Evolutionary conservation across 2,329 filamentous ascomycete species (phyloP).

Genomic region (Fusarium concolor): DNA sequence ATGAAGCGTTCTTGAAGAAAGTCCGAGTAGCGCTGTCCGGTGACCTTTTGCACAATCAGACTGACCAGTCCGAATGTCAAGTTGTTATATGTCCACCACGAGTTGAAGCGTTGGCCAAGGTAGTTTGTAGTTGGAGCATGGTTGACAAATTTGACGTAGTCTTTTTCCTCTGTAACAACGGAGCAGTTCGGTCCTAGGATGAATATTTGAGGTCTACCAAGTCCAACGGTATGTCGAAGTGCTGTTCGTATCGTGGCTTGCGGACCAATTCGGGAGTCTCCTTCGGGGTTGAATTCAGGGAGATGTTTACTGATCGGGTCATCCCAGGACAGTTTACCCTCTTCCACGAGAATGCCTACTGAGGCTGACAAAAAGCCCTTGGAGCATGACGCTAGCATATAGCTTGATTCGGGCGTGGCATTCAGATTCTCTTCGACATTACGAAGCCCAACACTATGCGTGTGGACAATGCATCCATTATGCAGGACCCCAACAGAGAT

Average conservation of each 20-base stretch:
- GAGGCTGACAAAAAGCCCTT: neutral
- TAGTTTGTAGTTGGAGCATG: neutral
- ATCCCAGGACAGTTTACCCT: neutral
- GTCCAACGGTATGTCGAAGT: neutral
- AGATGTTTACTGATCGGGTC: neutral
- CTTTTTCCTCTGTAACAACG: neutral
- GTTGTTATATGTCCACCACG: neutral
- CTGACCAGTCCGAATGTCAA: neutral
- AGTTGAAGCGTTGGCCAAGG: neutral
- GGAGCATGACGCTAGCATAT: neutral
- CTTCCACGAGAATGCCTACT: neutral
- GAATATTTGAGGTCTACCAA: neutral
- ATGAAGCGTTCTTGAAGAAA: neutral
- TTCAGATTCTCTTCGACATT: neutral
- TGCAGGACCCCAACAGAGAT: neutral
- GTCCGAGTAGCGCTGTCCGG: neutral
- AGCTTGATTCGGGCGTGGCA: neutral
- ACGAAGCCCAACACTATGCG: neutral
- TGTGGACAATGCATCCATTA: neutral
- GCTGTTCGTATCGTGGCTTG: neutral
- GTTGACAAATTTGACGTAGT: neutral
- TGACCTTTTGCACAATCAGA: neutral
- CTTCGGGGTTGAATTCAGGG: neutral
- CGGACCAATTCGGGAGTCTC: neutral
- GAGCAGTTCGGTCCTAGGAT: neutral